Base-by-base conservation (phyloP, 441 rosid species). In the Bocquillonia castaneifolia region DNA sequence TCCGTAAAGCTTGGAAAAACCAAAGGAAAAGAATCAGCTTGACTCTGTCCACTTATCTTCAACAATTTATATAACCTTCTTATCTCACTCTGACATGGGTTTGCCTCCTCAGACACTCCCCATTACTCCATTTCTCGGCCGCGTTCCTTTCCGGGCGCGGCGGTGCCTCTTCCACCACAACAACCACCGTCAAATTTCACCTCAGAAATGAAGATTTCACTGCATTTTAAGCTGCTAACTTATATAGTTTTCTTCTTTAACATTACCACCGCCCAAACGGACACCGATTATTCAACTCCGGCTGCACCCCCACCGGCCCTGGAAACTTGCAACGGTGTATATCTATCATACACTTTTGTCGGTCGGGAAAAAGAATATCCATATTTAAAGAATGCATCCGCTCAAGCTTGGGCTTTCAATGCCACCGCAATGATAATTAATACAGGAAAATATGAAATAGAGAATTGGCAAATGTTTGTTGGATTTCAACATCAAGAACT, bases 341-440 rank as follows among this genome's bases (percentile, higher is more conserved):
- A 78, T 85, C 75, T 92, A 63, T 73, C 88, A 3, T 92, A 90
- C 53, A 58, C 64, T 18, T 86, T 88, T 58, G 82, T 77, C 1
- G 75, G 68, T 2, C 77, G 98, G 2, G 82, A 78, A 40, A 86
- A 77, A 72, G 80, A 78, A 28, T 82, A 71, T 26, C 93, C 96
- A 3, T 79, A 74, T n/a, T 63, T 88, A 15, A 81, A 83, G 51
- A 84, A 93, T 62, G 87, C 71, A 10, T 72, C 83, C 5, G 90
- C 95, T 25, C 97, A 93, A 74, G 79, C 97, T 0, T 93, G 96
- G 96, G 82, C 94, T 14, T 93, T 93, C 72, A 80, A 84, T 59
- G 74, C 98, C 22, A 74, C 69, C n/a, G 95, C 90, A 25, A 67
- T 81, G n/a, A 77, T 90, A 31, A 70, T 81, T n/a, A 93, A 93